Evolutionary conservation across 169 alveolate species (phyloP), one percentile per base, ranked within the genome.

Genomic region (Babesia divergens): DNA sequence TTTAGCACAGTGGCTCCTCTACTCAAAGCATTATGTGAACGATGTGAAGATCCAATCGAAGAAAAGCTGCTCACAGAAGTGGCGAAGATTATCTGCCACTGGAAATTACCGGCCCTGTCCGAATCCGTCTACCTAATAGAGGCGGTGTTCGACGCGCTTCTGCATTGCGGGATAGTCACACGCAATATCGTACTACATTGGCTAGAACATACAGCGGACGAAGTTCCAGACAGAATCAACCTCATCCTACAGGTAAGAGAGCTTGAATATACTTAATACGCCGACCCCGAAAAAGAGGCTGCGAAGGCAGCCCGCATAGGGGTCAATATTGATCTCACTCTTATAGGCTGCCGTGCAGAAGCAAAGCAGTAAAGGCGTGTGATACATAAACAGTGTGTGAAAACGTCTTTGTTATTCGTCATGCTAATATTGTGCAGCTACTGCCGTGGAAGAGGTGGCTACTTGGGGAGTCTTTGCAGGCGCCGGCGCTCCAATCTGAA

Each of bases 401-500:
- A 11, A n/a, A 32, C 7, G 26, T 6, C 29, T 35, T 5, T 58
- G 44, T 26, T 11, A n/a, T 40, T 7, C 11, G 2, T 32, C 68
- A 31, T 14, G 11, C 35, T 56, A 13, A 56, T 56, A 60, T 46
- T 40, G 13, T 51, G 40, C 66, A 80, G 88, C 65, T 71, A 3
- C 24, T 80, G 72, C 28, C 69, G 26, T 80, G 88, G 88, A 68
- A 80, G 51, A 80, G 50, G 42, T 80, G 88, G 88, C 40, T 80
- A 0, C 34, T 35, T 28, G 88, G 88, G n/a, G 88, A 80, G 56
- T 1, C 71, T 14, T 35, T 46, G 28, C 59, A 53, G 46, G 56
- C 46, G 8, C 65, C 18, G 37, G 29, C 32, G 2, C 40, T 1
- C 14, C 65, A 50, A 16, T 58, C 43, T 13, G 88, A 67, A 31